Base-by-base conservation (phyloP, 306 rosid genomes). In the Prunus fruticosa region DNA sequence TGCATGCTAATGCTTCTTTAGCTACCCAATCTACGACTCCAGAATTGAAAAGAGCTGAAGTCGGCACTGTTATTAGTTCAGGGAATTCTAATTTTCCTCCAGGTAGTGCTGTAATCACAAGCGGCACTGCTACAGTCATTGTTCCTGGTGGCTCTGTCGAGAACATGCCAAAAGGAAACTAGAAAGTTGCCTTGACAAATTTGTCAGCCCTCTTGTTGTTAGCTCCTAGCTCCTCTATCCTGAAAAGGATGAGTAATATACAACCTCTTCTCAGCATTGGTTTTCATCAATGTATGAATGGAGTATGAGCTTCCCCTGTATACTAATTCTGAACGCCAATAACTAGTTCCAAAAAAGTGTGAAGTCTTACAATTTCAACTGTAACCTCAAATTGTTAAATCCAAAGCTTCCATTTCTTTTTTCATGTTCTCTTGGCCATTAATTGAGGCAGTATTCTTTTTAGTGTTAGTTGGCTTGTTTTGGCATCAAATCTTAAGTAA, bases 31-130 rank as follows among this genome's bases (percentile, higher is more conserved):
- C 80, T 67, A 72, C 82, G 68, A 76, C 68, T 70, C 78, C 85
- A 12, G 92, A 84, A 73, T 78, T 80, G 34, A 79, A 73, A 84
- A 86, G 82, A 72, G 81, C 80, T 27, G 94, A 87, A 78, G 70
- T 79, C 51, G 58, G 60, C 54, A 49, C 6, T 49, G 84, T 69
- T 64, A 65, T 73, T 46, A 81, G 64, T 51, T 73, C 88, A 49
- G 90, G 81, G 81, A 84, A 79, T 67, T 15, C 93, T 54, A 72
- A 76, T 25, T 66, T 71, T 51, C 79, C 78, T 43, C 73, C 84
- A 0, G 82, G 67, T 51, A 64, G 67, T 68, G 54, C 52, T 80
- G 76, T 79, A 45, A 62, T 84, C 64, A 67, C 84, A 30, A 71
- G 74, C 64, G 67, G 14, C 43, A 52, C 60, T n/a, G 58, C 66